Evolutionary conservation across 1,139 yeast genomes (phyloP).

Genomic region (Hanseniaspora uvarum): DNA sequence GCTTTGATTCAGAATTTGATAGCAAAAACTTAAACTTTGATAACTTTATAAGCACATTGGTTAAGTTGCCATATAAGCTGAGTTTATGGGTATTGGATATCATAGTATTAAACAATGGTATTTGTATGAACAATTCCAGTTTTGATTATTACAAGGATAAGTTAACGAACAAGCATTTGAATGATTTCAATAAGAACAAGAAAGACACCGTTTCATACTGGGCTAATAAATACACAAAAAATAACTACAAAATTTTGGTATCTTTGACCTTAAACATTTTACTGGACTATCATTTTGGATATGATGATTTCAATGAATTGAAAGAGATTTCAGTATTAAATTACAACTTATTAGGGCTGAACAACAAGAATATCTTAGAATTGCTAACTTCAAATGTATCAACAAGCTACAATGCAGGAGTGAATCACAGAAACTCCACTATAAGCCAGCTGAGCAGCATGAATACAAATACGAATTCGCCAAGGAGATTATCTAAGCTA

Average conservation of each 20-base stretch:
- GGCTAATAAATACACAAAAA: constrained; percentile 25
- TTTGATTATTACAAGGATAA: constrained; percentile 6
- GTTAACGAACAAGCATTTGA: background rate
- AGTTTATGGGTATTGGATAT: constrained; percentile 31
- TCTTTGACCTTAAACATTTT: constrained; percentile 35
- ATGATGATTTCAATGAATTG: constrained; percentile 34
- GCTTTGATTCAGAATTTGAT: constrained; percentile 28
- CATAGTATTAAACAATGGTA: constrained; percentile 26
- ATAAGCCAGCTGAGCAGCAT: background rate
- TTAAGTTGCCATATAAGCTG: constrained; percentile 27
- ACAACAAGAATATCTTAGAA: background rate
- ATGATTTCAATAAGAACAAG: background rate
- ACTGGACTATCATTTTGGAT: constrained; percentile 43
- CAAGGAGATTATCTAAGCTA: background rate
- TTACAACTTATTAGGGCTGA: constrained; percentile 13
- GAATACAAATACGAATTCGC: background rate
- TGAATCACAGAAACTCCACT: background rate
- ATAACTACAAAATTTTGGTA: constrained; percentile 35
- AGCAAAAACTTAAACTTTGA: constrained; percentile 26
- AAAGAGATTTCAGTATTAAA: constrained; percentile 22
- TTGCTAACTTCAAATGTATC: constrained; percentile 20
- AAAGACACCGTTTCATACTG: constrained; percentile 19
- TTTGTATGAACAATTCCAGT: constrained; percentile 9
- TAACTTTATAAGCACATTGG: constrained; percentile 30
- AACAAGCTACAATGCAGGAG: background rate